A percentile compares a stretch with the other conserved stretches of the same genome.
Conservation (phyloP, 139 green algal genomes). For the Tetradesmus obliquus region DNA sequence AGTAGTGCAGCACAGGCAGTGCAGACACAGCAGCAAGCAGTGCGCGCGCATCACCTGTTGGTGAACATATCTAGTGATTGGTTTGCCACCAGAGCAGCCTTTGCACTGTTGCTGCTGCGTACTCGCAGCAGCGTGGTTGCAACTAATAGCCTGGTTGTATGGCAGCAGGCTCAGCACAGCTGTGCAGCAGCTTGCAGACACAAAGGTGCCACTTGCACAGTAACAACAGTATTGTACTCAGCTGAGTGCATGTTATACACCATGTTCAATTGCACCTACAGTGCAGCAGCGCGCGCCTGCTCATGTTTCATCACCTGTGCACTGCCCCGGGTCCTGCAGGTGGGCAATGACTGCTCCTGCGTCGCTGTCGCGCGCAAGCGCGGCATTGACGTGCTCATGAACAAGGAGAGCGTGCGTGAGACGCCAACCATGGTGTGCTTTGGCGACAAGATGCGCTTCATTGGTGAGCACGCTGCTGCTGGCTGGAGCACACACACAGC, state of each 20-base stretch:
- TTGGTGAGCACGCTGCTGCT: slow-evolving; percentile 78
- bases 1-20: not conserved
- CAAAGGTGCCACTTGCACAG: too few species aligned
- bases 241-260: too few species aligned
- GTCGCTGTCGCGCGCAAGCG: slow-evolving; percentile 41
- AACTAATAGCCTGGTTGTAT: too few species aligned
- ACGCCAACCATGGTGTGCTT: slow-evolving; percentile 94
- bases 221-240: too few species aligned
- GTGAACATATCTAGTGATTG: too few species aligned
- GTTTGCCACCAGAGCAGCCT: too few species aligned
- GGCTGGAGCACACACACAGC: not conserved
- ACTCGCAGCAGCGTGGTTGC: too few species aligned
- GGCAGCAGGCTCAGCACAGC: not conserved
- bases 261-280: too few species aligned
- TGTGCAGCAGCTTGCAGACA: not conserved
- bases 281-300: not conserved
- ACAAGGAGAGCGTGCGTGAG: slow-evolving; percentile 96
- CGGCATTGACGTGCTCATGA: slow-evolving; percentile 93
- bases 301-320: not conserved
- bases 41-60: not conserved
- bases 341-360: slow-evolving; percentile 41
- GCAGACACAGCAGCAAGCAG: not conserved
- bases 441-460: slow-evolving; percentile 82
- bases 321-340: not conserved
- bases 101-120: too few species aligned